Evolutionary conservation across 306 rosid genomes (phyloP).

Genomic region (Rosa persica): DNA sequence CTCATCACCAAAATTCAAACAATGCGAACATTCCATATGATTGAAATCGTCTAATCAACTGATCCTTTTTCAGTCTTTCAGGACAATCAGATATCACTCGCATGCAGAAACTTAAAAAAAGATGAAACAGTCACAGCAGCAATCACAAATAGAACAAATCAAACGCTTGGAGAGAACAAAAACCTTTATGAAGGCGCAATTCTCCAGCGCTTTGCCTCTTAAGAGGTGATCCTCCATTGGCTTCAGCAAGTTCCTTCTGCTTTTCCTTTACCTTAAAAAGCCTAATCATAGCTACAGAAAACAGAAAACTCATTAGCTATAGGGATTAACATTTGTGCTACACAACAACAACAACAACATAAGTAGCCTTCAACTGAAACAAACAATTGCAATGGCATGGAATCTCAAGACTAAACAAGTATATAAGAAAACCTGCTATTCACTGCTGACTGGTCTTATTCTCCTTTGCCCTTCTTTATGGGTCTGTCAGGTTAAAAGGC

Average conservation of each 20-base stretch:
- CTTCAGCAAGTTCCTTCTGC: slow-evolving; percentile 84
- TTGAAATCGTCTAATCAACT: neutral
- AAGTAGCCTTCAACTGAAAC: neutral
- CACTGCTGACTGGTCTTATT: neutral
- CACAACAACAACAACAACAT: slow-evolving; percentile 2
- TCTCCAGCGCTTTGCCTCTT: slow-evolving; percentile 96
- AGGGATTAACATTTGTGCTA: neutral
- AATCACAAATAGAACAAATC: neutral
- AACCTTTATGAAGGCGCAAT: slow-evolving; percentile 93
- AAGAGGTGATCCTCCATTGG: slow-evolving; percentile 55
- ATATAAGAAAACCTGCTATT: neutral
- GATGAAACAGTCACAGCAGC: neutral
- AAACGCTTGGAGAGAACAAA: slow-evolving; percentile 9
- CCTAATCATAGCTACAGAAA: slow-evolving; percentile 74
- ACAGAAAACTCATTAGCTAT: slow-evolving; percentile 19
- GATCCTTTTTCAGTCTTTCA: neutral
- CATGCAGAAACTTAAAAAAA: neutral
- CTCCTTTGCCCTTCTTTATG: neutral
- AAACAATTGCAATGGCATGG: neutral
- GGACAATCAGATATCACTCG: slow-evolving; percentile 3
- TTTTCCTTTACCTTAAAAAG: slow-evolving; percentile 90
- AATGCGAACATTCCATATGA: neutral
- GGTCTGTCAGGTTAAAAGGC: neutral
- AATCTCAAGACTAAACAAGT: neutral
- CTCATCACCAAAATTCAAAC: neutral